A percentile compares a stretch with the other conserved stretches of the same genome.
These are phyloP conservation scores for Chloris gayana DNA, from an alignment of 176 grass and related monocot species.

Conservation along the genomic window DNA sequence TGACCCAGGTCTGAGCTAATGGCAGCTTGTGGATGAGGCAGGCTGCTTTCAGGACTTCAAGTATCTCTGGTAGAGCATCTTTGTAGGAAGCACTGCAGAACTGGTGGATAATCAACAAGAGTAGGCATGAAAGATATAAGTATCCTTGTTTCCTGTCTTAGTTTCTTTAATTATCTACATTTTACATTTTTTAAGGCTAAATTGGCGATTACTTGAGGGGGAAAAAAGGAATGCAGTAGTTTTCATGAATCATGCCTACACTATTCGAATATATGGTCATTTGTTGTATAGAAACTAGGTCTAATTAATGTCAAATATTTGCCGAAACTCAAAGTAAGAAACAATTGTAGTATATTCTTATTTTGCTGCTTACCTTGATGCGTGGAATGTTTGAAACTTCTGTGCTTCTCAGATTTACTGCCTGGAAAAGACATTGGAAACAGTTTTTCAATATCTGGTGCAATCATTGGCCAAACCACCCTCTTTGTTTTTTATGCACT, in stretches of 20 bases:
- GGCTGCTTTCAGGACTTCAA: constrained; percentile 67
- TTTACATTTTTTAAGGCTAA: too few relatives aligned
- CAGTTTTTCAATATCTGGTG: neutral
- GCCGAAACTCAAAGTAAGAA: constrained; percentile 27
- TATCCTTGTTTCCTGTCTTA: constrained; percentile 26
- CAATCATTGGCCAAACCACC: neutral
- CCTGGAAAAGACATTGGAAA: constrained; percentile 56
- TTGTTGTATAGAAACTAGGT: neutral
- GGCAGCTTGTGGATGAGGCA: constrained; percentile 78
- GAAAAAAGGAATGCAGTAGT: neutral
- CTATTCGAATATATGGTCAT: neutral
- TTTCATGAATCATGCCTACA: constrained; percentile 18
- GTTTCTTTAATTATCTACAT: constrained; percentile 28
- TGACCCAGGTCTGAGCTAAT: constrained; percentile 92
- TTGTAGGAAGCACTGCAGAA: constrained; percentile 80
- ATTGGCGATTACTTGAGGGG: neutral
- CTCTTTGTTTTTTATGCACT: neutral
- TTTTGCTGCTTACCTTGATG: constrained; percentile 52
- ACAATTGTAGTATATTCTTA: neutral
- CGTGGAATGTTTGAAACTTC: constrained; percentile 65
- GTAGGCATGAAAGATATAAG: constrained; percentile 39
- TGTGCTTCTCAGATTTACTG: constrained; percentile 83
- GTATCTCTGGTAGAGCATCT: constrained; percentile 83
- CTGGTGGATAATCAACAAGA: constrained; percentile 52
- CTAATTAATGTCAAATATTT: constrained; percentile 12